These are phyloP conservation scores for Fusarium sp. DNA, from an alignment of 2,329 filamentous ascomycete species.

Conservation along the genomic window DNA sequence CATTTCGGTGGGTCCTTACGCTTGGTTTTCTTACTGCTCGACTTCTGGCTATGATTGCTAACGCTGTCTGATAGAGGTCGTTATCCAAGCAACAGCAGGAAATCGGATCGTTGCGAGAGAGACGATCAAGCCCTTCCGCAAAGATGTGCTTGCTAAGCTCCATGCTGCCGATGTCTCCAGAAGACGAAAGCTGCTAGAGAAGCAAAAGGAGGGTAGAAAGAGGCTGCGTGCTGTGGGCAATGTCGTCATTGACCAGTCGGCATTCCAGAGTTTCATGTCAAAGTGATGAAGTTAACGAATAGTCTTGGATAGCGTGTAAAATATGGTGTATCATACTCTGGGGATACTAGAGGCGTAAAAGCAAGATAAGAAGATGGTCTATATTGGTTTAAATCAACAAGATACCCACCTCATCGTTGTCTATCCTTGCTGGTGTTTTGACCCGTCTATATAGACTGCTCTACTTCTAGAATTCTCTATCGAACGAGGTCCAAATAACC, in stretches of 20 bases:
- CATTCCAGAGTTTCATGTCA: constrained; percentile 93
- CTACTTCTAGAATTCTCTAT: constrained; percentile 2
- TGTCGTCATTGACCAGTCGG: constrained; percentile 95
- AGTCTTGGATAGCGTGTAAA: constrained; percentile 25
- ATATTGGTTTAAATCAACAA: constrained; percentile 16
- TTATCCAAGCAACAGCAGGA: constrained; percentile 93
- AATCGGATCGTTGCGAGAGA: constrained; percentile 89
- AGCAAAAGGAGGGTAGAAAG: constrained; percentile 96
- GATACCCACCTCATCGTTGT: constrained; percentile 25
- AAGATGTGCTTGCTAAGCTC: constrained; percentile 93
- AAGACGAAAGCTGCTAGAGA: constrained; percentile 90
- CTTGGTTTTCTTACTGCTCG: not conserved
- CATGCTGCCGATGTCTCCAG: constrained; percentile 91
- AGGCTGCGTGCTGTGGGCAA: constrained; percentile 88
- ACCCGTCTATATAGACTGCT: not conserved
- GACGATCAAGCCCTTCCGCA: constrained; percentile 95
- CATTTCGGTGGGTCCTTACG: constrained; percentile 76
- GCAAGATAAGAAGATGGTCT: not conserved
- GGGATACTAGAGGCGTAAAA: constrained; percentile 12
- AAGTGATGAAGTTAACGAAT: constrained; percentile 66
- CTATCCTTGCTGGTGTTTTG: not conserved
- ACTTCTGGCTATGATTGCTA: constrained; percentile 3
- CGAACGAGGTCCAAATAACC: not conserved
- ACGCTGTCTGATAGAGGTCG: constrained; percentile 73
- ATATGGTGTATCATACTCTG: constrained; percentile 36